Conservation (phyloP, 225 moss, liverwort and hornwort species). For the Neckera pumila region DNA sequence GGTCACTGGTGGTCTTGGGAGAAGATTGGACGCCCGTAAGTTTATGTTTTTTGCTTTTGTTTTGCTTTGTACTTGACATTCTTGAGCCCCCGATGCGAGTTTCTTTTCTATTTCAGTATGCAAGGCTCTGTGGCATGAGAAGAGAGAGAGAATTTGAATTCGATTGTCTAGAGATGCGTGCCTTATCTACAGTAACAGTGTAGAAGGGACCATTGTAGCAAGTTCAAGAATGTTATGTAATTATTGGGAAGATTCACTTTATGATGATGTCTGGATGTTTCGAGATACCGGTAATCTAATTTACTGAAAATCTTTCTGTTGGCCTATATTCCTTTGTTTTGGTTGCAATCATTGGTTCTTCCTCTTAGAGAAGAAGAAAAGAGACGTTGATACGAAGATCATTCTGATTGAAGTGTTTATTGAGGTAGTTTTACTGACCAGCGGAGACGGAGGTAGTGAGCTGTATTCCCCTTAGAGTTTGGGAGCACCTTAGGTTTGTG, state of each 20-base stretch:
- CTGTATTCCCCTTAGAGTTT: background rate
- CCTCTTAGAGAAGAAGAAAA: background rate
- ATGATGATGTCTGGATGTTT: background rate
- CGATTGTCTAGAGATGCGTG: background rate
- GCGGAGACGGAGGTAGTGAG: background rate
- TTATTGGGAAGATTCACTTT: background rate
- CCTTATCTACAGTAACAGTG: background rate
- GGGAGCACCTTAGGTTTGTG: background rate
- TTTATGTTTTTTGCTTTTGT: background rate
- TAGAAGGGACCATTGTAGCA: background rate
- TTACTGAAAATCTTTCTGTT: background rate
- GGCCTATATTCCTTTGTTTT: background rate
- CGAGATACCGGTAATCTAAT: background rate
- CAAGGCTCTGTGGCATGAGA: background rate
- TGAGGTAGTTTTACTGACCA: background rate
- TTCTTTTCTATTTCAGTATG: background rate
- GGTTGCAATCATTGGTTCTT: background rate
- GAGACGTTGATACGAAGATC: background rate
- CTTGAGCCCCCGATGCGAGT: background rate
- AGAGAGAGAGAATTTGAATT: background rate
- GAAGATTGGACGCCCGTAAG: constrained; percentile 65
- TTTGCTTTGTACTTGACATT: background rate
- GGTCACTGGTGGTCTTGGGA: constrained; percentile 89
- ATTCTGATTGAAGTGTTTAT: background rate
- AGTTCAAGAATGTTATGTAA: background rate